Conservation (phyloP, 2,329 filamentous ascomycete genomes). For the Sarocladium strictum region DNA sequence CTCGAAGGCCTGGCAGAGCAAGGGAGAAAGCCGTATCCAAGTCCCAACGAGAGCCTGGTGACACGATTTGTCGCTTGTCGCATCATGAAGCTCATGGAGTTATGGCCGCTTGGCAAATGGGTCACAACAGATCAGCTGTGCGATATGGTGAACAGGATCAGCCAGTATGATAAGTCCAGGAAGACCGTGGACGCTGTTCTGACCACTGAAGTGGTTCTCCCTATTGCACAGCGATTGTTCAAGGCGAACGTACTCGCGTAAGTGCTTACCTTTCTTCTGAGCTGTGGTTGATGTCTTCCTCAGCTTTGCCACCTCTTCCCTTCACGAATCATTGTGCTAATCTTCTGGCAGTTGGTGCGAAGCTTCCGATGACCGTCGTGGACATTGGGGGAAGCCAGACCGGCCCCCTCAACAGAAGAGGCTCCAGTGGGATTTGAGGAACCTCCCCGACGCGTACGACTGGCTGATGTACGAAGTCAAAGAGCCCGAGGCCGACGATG, state of each 20-base stretch:
- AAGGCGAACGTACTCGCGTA: not conserved
- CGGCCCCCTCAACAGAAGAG: not conserved
- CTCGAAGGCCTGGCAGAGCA: not conserved
- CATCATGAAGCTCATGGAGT: not conserved
- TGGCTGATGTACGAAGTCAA: too few relatives aligned
- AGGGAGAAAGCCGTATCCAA: not conserved
- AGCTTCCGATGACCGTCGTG: not conserved
- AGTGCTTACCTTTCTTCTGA: not conserved
- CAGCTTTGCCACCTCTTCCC: too few relatives aligned
- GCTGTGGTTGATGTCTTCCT: too few relatives aligned
- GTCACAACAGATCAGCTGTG: not conserved
- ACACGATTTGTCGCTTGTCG: not conserved
- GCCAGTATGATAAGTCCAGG: not conserved
- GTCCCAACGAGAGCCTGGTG: not conserved
- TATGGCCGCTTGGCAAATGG: not conserved
- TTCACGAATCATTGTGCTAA: too few relatives aligned
- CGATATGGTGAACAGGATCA: not conserved
- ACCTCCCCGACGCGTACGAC: not conserved
- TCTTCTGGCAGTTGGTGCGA: not conserved
- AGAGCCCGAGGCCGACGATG: too few relatives aligned
- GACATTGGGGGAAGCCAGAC: not conserved
- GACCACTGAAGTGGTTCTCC: not conserved
- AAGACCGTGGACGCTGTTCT: not conserved
- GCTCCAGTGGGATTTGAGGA: not conserved
- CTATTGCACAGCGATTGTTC: not conserved